Evolutionary conservation across 345 rosid species (phyloP).

Genomic region (Acer saccharum): DNA sequence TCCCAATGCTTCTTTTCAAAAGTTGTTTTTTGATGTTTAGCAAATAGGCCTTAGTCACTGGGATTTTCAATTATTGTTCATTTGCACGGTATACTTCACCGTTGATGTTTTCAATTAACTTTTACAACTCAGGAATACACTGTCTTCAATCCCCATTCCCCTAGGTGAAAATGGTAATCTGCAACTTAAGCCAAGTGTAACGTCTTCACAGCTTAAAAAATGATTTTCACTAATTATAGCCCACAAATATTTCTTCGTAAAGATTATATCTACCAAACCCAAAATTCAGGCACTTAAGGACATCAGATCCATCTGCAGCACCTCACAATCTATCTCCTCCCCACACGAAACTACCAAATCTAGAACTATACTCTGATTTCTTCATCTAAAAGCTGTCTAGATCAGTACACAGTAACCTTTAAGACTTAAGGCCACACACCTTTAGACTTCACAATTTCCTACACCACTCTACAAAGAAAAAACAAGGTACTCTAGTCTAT

Average conservation of each 20-base stretch:
- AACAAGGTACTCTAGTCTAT: background rate
- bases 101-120: background rate
- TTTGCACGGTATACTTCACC: background rate
- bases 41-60: background rate
- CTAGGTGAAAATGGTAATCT: background rate
- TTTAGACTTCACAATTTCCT: background rate
- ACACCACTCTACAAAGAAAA: background rate
- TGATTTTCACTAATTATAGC: background rate
- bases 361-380: background rate
- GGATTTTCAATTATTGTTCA: background rate
- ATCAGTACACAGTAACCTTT: background rate
- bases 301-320: background rate
- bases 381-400: background rate
- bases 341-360: background rate
- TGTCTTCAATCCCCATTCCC: background rate
- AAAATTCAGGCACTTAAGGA: constrained; percentile 3
- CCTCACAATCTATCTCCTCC: background rate
- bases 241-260: background rate
- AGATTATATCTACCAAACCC: background rate
- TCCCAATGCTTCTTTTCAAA: background rate
- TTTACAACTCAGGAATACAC: background rate
- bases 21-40: background rate
- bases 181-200: background rate
- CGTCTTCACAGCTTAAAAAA: background rate
- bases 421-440: constrained; percentile 3